A percentile compares a stretch with the other conserved stretches of the same genome.
phyloP scores from a whole-genome alignment of 805 yeast species.

The Hanseniaspora mollemarum region DNA sequence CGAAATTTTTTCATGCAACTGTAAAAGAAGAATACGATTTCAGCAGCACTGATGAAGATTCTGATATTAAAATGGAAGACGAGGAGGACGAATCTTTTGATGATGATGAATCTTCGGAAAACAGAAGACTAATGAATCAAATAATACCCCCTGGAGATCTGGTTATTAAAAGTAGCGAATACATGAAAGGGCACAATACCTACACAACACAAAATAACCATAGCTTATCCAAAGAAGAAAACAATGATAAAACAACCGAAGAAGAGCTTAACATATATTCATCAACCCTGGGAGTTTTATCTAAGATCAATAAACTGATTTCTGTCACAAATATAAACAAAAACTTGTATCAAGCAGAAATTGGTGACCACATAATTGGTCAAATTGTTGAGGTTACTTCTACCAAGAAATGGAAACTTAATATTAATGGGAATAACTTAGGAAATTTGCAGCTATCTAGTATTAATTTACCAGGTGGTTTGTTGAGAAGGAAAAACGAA shows the following conservation, averaged over 20 bases:
- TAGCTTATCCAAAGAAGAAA: background rate
- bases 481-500: slow-evolving; percentile 83
- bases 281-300: slow-evolving; percentile 83
- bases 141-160: slow-evolving; percentile 92
- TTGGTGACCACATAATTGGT: slow-evolving; percentile 94
- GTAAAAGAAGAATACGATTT: slow-evolving; percentile 19
- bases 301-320: slow-evolving; percentile 73
- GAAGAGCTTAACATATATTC: slow-evolving; percentile 55
- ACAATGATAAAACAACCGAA: background rate
- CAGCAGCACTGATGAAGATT: slow-evolving; percentile 27
- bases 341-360: slow-evolving; percentile 70
- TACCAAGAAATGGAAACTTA: slow-evolving; percentile 83
- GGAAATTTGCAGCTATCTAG: slow-evolving; percentile 90
- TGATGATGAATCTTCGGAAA: slow-evolving; percentile 25
- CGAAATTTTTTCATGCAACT: slow-evolving; percentile 10
- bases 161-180: slow-evolving; percentile 86
- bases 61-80: slow-evolving; percentile 36
- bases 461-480: slow-evolving; percentile 95
- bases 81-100: slow-evolving; percentile 25
- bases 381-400: slow-evolving; percentile 88
- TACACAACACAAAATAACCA: slow-evolving; percentile 46
- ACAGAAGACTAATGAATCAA: slow-evolving; percentile 20
- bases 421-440: slow-evolving; percentile 87
- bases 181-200: slow-evolving; percentile 99
- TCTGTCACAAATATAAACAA: slow-evolving; percentile 81